Evolutionary conservation across 371 early-diverging fungal species (phyloP).

Genomic region (Mucor piriformis): DNA sequence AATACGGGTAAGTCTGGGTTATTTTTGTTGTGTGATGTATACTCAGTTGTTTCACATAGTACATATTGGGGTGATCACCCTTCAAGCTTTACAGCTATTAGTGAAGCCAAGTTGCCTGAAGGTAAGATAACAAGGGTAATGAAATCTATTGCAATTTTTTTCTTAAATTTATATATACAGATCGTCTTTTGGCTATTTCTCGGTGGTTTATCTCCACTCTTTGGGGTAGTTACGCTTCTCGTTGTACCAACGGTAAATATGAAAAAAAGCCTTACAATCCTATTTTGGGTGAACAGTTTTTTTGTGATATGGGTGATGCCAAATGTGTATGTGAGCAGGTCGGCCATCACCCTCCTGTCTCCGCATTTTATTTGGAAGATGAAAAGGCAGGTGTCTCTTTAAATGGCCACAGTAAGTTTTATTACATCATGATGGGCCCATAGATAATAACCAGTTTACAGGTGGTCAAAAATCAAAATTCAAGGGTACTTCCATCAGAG

Average conservation of each 20-base stretch:
- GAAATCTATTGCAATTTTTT: neutral
- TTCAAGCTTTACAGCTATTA: constrained; percentile 45
- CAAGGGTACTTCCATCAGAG: constrained; percentile 66
- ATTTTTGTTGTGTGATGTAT: neutral
- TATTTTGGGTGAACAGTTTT: constrained; percentile 90
- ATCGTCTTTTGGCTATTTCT: constrained; percentile 32
- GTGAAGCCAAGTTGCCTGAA: constrained; percentile 54
- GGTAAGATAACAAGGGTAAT: constrained; percentile 24
- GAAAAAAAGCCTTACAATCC: constrained; percentile 88
- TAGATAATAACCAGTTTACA: constrained; percentile 3
- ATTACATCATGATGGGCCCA: neutral
- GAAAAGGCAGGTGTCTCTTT: constrained; percentile 61
- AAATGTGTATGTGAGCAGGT: constrained; percentile 74
- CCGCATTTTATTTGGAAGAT: constrained; percentile 73
- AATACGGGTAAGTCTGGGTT: constrained; percentile 66
- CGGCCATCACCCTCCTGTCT: constrained; percentile 96
- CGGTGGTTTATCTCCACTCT: constrained; percentile 60
- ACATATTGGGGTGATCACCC: constrained; percentile 38
- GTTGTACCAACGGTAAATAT: constrained; percentile 35
- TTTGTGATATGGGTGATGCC: constrained; percentile 41
- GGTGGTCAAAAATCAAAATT: constrained; percentile 70
- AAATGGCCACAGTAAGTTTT: constrained; percentile 58
- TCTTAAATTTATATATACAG: constrained; percentile 8
- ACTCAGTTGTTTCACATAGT: neutral
- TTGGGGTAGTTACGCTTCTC: constrained; percentile 63